phyloP scores from a whole-genome alignment of 176 grass and related monocot genomes.

The Thalia dealbata region DNA sequence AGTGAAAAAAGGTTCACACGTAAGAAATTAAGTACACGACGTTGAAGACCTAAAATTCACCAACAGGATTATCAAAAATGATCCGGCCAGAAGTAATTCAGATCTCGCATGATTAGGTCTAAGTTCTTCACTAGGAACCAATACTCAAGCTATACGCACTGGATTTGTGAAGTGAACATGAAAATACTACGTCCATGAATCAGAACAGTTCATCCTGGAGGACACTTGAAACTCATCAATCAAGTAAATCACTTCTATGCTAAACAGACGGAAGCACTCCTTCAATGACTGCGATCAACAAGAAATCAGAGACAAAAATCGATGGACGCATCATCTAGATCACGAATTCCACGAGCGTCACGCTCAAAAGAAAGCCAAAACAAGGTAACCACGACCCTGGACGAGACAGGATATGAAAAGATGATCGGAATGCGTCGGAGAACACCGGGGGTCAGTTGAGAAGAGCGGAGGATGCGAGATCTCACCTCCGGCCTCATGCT shows the following conservation, averaged over 20 bases:
- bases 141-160: too few relatives aligned
- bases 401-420: too few relatives aligned
- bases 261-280: not conserved
- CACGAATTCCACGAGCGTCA: not conserved
- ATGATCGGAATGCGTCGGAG: not conserved
- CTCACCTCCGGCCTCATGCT: not conserved
- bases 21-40: not conserved
- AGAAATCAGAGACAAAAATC: not conserved
- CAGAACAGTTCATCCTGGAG: not conserved
- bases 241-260: not conserved
- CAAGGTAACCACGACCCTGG: not conserved
- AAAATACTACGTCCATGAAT: not conserved
- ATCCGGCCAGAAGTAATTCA: not conserved
- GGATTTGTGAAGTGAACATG: not conserved
- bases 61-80: not conserved
- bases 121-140: not conserved
- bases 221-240: not conserved
- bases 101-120: not conserved
- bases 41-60: not conserved
- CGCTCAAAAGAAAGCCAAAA: not conserved
- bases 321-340: not conserved
- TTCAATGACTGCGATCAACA: not conserved
- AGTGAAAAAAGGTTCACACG: not conserved
- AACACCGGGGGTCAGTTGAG: not conserved
- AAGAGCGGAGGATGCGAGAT: not conserved